These are phyloP conservation scores for Rutidosis leptorrhynchoides DNA, from an alignment of 129 eudicot genomes.

Conservation along the genomic window DNA sequence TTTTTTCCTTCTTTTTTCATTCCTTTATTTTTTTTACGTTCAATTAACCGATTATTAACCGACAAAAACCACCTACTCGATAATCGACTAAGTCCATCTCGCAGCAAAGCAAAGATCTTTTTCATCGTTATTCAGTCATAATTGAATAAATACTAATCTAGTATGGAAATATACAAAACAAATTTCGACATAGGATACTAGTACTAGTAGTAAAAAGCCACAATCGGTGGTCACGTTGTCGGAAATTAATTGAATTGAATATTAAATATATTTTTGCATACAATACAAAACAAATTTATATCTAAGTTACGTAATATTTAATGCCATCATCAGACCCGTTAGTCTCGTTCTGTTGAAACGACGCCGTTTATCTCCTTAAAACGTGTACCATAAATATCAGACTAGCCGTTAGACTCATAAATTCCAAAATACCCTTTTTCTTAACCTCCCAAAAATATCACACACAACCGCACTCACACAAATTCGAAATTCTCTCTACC, in stretches of 20 bases:
- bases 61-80: too few relatives aligned
- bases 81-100: too few relatives aligned
- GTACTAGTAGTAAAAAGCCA: conserved; percentile 22
- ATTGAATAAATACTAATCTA: background rate
- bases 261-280: too few relatives aligned
- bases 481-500: conserved; percentile 18
- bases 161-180: too few relatives aligned
- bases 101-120: too few relatives aligned
- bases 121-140: background rate
- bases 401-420: conserved; percentile 58
- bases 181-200: conserved; percentile 29
- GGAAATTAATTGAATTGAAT: too few relatives aligned
- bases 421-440: conserved; percentile 37
- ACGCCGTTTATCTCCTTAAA: background rate
- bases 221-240: conserved; percentile 36
- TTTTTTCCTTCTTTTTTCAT: too few relatives aligned
- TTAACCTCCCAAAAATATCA: conserved; percentile 15
- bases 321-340: conserved; percentile 26
- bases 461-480: conserved; percentile 3
- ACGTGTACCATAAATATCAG: conserved; percentile 30
- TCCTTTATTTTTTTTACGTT: too few relatives aligned
- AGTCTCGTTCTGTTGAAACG: conserved; percentile 11
- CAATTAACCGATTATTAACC: too few relatives aligned
- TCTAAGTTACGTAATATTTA: conserved; percentile 1
- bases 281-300: background rate